Conservation (phyloP, 1,284 basidiomycete genomes). For the Trametes hirsuta region DNA sequence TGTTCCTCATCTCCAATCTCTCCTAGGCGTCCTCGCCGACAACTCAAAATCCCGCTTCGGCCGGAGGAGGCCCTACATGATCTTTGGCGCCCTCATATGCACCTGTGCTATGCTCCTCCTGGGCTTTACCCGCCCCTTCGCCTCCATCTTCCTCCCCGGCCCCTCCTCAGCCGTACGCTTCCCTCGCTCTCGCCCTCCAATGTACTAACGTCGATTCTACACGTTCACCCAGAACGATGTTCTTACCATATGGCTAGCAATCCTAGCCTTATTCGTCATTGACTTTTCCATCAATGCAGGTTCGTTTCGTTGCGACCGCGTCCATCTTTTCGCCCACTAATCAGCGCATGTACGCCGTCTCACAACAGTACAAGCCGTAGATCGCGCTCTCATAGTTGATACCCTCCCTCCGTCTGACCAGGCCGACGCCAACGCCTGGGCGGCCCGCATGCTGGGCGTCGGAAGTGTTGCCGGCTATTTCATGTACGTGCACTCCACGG, state of each 20-base stretch:
- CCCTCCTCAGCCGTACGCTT: slow-evolving; percentile 41
- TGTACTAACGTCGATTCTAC: background rate
- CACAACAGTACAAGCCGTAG: slow-evolving; percentile 73
- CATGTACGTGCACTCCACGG: slow-evolving; percentile 55
- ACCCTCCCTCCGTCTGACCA: slow-evolving; percentile 72
- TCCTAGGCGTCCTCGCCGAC: slow-evolving; percentile 77
- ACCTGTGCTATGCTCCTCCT: slow-evolving; percentile 79
- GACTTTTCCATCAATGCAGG: slow-evolving; percentile 94
- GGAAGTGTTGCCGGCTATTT: slow-evolving; percentile 88
- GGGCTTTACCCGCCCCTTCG: slow-evolving; percentile 81
- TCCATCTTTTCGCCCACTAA: background rate
- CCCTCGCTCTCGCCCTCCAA: background rate
- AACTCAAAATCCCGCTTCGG: slow-evolving; percentile 86
- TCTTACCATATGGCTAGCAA: slow-evolving; percentile 78
- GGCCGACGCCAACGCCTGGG: slow-evolving; percentile 93
- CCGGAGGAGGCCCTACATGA: slow-evolving; percentile 85
- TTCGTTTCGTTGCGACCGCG: slow-evolving; percentile 34
- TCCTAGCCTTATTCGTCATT: slow-evolving; percentile 86
- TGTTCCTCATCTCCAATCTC: background rate
- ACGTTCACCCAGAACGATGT: slow-evolving; percentile 52
- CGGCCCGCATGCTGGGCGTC: slow-evolving; percentile 83
- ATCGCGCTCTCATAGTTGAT: slow-evolving; percentile 82
- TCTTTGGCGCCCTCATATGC: slow-evolving; percentile 71
- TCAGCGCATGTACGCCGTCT: background rate
- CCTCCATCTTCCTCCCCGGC: slow-evolving; percentile 58